Percentiles rank a stretch among this genome's conserved stretches.
These are phyloP conservation scores for Anthoceros angustus DNA, from an alignment of 225 moss, liverwort and hornwort genomes.

Conservation along the genomic window DNA sequence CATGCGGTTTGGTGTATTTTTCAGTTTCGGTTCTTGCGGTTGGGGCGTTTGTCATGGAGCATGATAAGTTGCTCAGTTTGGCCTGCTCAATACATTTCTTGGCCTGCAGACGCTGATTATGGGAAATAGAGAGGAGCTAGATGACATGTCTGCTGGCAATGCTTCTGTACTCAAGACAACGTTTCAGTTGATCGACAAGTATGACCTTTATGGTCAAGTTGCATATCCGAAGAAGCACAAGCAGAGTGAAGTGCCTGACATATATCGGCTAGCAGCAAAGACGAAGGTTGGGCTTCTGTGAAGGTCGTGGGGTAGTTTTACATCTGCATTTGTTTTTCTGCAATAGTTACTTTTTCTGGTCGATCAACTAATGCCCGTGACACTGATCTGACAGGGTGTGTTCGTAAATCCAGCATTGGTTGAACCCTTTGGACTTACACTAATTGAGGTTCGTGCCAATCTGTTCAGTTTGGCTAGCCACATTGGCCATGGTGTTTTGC, in stretches of 20 bases:
- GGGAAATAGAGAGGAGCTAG: slow-evolving; percentile 53
- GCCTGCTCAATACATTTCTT: neutral
- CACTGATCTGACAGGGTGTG: slow-evolving; percentile 26
- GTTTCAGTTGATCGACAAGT: slow-evolving; percentile 44
- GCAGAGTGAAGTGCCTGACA: slow-evolving; percentile 42
- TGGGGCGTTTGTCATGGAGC: neutral
- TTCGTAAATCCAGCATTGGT: slow-evolving; percentile 52
- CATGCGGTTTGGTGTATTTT: neutral
- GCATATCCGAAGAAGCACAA: slow-evolving; percentile 53
- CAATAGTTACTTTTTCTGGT: too few species aligned
- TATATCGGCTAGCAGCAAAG: slow-evolving; percentile 44
- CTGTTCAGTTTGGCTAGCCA: neutral
- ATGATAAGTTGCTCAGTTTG: neutral
- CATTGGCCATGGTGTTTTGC: neutral
- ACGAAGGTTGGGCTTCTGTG: slow-evolving; percentile 22
- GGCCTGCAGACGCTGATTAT: slow-evolving; percentile 28
- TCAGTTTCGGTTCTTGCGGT: neutral
- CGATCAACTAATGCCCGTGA: too few species aligned
- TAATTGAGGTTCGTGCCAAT: slow-evolving; percentile 33
- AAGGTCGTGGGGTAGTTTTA: neutral
- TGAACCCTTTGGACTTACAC: slow-evolving; percentile 50
- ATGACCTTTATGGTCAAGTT: slow-evolving; percentile 49
- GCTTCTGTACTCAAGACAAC: slow-evolving; percentile 25
- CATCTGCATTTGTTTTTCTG: too few species aligned
- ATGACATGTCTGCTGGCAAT: slow-evolving; percentile 36